Evolutionary conservation across 305 asterid genomes (phyloP).

Genomic region (Fraxinus baroniana): DNA sequence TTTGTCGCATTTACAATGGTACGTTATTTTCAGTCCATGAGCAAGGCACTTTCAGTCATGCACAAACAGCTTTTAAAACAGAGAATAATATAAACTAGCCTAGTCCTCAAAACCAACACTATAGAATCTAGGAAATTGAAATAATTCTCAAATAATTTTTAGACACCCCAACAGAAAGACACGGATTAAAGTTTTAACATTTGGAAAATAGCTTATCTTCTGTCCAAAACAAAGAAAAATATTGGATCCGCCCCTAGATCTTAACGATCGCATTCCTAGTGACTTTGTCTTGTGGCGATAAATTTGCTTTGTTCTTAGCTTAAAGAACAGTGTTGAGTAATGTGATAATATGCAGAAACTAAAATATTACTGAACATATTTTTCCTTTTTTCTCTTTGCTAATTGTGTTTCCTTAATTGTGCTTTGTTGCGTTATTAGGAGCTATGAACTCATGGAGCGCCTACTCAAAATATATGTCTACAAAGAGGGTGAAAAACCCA

Average conservation of each 20-base stretch:
- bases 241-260: not conserved
- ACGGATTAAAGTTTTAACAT: not conserved
- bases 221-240: not conserved
- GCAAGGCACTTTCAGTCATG: not conserved
- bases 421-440: conserved; percentile 43
- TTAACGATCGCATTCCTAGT: not conserved
- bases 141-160: not conserved
- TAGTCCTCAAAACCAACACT: not conserved
- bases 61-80: not conserved
- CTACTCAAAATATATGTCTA: conserved; percentile 66
- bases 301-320: not conserved
- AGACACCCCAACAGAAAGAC: not conserved
- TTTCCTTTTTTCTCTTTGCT: not conserved
- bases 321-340: not conserved
- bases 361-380: not conserved
- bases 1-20: not conserved
- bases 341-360: not conserved
- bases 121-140: not conserved
- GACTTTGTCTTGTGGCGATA: not conserved
- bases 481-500: conserved; percentile 82
- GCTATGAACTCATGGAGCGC: conserved; percentile 86
- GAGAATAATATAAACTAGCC: not conserved
- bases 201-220: not conserved
- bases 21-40: conserved; percentile 2
- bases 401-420: not conserved